Evolutionary conservation across 768 basidiomycete species (phyloP).

Genomic region (Podaxis carcinomalis): DNA sequence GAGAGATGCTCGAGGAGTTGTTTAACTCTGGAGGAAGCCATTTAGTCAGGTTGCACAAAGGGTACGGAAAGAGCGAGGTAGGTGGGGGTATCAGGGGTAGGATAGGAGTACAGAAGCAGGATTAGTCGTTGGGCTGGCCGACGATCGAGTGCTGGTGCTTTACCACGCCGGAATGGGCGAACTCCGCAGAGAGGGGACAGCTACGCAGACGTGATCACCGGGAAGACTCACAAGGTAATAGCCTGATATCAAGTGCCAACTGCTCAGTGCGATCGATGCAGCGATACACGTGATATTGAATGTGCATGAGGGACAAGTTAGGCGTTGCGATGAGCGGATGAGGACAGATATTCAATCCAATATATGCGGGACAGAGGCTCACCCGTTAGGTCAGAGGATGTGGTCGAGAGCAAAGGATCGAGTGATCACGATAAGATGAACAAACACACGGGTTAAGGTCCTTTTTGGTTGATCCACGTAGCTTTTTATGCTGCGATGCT

Average conservation of each 20-base stretch:
- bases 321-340: background rate
- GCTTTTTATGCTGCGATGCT: background rate
- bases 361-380: background rate
- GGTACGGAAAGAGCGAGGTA: background rate
- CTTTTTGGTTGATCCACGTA: background rate
- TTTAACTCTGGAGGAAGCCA: conserved; percentile 51
- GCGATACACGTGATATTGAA: conserved; percentile 18
- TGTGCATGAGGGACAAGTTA: background rate
- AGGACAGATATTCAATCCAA: background rate
- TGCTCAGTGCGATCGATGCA: background rate
- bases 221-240: conserved; percentile 7
- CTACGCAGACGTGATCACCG: background rate
- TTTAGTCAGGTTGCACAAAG: conserved; percentile 21
- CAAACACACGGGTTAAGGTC: background rate
- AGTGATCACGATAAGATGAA: conserved; percentile 2
- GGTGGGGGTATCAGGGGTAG: background rate
- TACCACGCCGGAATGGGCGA: too few relatives aligned
- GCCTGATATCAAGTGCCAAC: conserved; percentile 17
- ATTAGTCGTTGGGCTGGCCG: background rate
- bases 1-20: conserved; percentile 56
- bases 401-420: background rate
- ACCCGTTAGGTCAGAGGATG: background rate
- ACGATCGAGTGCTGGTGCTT: background rate
- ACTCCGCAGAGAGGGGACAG: background rate
- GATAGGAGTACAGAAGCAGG: background rate